Evolutionary conservation across 768 basidiomycete species (phyloP).

Genomic region (Kwoniella sp.): DNA sequence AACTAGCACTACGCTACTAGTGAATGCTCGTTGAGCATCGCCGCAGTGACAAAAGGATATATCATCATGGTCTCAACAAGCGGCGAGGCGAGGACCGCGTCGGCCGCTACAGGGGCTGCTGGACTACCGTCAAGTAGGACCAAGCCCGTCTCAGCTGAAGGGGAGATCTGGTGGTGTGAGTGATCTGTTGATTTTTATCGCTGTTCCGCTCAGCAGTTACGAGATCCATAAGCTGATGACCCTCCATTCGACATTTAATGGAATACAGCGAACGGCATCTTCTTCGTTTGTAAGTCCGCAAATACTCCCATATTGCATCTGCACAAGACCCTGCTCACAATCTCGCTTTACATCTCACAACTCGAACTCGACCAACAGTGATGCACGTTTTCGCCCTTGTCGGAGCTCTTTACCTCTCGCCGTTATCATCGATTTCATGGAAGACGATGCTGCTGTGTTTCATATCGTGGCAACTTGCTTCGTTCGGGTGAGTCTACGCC

Average conservation of each 20-base stretch:
- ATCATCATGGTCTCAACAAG: not conserved
- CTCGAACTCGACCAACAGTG: slow-evolving; percentile 59
- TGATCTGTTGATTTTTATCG: not conserved
- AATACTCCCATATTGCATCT: not conserved
- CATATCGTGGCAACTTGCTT: slow-evolving; percentile 68
- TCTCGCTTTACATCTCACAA: not conserved
- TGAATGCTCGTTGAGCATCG: no score
- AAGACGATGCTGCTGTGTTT: slow-evolving; percentile 63
- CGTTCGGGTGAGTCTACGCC: slow-evolving; percentile 64
- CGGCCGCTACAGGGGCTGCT: not conserved
- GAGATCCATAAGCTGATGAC: not conserved
- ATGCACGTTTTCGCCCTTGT: slow-evolving; percentile 64
- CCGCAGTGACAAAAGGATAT: not conserved
- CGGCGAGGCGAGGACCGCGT: not conserved
- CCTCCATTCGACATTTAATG: slow-evolving; percentile 3
- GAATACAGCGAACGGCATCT: slow-evolving; percentile 36
- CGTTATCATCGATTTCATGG: slow-evolving; percentile 59
- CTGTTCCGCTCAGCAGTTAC: no score
- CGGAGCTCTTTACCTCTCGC: slow-evolving; percentile 61
- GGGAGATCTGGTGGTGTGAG: slow-evolving; percentile 50
- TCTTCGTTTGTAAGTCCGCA: slow-evolving; percentile 32
- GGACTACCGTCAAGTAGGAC: not conserved
- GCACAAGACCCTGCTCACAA: not conserved
- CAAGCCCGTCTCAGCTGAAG: slow-evolving; percentile 6
- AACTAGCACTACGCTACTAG: no score